These are phyloP conservation scores for Geotrichum restrictum DNA, from an alignment of 1,139 yeast species.

Conservation along the genomic window DNA sequence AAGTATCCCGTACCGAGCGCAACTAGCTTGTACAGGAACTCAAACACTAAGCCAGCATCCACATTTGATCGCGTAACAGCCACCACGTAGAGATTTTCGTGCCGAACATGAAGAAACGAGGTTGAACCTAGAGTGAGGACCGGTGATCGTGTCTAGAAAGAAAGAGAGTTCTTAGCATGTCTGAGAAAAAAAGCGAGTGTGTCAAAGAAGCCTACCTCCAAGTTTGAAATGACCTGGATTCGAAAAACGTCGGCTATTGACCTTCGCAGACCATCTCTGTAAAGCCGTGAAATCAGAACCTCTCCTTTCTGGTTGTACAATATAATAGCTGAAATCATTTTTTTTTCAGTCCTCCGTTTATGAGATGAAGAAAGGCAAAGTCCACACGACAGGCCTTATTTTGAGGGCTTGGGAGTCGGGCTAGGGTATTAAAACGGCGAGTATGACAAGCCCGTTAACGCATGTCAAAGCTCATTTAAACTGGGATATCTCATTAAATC, in stretches of 20 bases:
- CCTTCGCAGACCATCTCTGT: conserved; percentile 63
- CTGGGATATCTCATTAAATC: no score
- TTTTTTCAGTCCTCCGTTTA: conserved; percentile 28
- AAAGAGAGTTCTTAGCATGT: no score
- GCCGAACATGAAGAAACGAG: conserved; percentile 74
- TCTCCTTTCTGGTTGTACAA: conserved; percentile 80
- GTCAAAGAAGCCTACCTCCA: conserved; percentile 44
- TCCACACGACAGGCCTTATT: background rate
- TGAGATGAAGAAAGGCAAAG: background rate
- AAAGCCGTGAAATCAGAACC: conserved; percentile 71
- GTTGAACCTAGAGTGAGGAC: conserved; percentile 89
- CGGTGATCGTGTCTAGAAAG: conserved; percentile 59
- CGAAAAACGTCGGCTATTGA: conserved; percentile 87
- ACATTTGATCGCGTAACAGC: conserved; percentile 86
- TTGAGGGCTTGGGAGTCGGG: no score
- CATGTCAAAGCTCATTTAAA: background rate
- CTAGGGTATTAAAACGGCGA: no score
- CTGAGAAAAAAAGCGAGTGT: no score
- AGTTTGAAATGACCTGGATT: conserved; percentile 74
- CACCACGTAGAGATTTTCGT: conserved; percentile 71
- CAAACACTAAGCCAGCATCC: conserved; percentile 76
- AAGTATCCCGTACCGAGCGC: conserved; percentile 40
- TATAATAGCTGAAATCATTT: conserved; percentile 76
- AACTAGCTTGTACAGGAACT: conserved; percentile 65
- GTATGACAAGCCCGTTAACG: no score